Evolutionary conservation across 2,329 filamentous ascomycete species (phyloP), one percentile per base, ranked within the genome.

Genomic region (Fusarium irregulare): DNA sequence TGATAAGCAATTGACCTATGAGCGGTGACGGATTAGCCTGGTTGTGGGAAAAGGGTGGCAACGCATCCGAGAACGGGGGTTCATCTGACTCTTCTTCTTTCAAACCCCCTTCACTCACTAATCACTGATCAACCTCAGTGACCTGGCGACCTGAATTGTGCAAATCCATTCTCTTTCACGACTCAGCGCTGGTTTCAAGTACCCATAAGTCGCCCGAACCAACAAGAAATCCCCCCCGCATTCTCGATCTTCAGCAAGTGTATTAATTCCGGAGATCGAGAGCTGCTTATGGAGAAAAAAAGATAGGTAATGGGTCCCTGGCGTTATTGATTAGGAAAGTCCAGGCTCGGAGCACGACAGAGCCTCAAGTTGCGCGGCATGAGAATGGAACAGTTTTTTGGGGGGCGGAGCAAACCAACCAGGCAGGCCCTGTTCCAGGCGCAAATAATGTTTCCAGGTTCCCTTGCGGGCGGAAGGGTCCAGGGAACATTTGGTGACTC

Each of bases 1-100:
- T 56, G 70, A 72, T 72, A 73, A 72, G 70, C 18, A 32, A 71
- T 71, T 57, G 64, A 40, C 70, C 70, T 68, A 72, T 72, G 7
- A 66, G 51, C 44, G 25, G 27, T 32, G 49, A 27, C n/a, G n/a
- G 56, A 71, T 68, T 73, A 56, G 70, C 54, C 64, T 56, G 60
- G 62, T 42, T 23, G 32, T 9, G 44, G 48, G 48, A 49, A 64
- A 58, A 40, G 64, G 45, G 60, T 73, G 70, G 64, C 67, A 46
- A 57, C 46, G 28, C 48, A 49, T 73, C 70, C 70, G 67, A 73
- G 53, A 73, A 72, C 71, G 71, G 71, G 64, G 56, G 25, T 16
- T 23, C 56, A 49, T 68, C 66, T 73, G 63, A 72, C 64, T 72
- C 70, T 60, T 56, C 47, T 34, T n/a, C 32, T 14, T 34, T 53